These are phyloP conservation scores for Tricladium varicosporioides DNA, from an alignment of 2,329 filamentous ascomycete species.

Conservation along the genomic window DNA sequence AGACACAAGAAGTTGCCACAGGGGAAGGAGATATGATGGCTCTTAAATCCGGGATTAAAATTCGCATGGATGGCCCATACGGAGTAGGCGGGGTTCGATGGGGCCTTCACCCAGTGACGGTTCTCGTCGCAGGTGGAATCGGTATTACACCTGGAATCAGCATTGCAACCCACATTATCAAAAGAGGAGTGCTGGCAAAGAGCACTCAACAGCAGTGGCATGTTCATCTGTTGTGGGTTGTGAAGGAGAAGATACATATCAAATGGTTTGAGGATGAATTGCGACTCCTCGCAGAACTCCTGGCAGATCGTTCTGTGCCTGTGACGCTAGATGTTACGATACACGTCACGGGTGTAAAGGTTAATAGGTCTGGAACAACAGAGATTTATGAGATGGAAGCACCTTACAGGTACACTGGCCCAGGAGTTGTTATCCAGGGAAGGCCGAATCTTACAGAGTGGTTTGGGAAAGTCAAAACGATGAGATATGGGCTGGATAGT, in stretches of 20 bases:
- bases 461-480: slow-evolving; percentile 8
- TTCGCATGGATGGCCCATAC: slow-evolving; percentile 24
- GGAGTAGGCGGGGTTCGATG: slow-evolving; percentile 21
- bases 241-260: slow-evolving; percentile 17
- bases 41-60: background rate
- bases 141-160: slow-evolving; percentile 28
- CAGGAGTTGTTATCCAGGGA: slow-evolving; percentile 9
- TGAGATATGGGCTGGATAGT: slow-evolving; percentile 7
- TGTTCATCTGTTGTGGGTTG: slow-evolving; percentile 20
- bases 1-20: background rate
- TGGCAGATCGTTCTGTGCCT: background rate
- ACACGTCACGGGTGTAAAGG: slow-evolving; percentile 3
- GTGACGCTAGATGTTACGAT: slow-evolving; percentile 16
- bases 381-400: slow-evolving; percentile 2
- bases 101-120: slow-evolving; percentile 18
- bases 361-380: background rate
- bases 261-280: slow-evolving; percentile 22
- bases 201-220: background rate
- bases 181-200: background rate
- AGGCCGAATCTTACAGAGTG: slow-evolving; percentile 14
- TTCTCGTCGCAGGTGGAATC: slow-evolving; percentile 28
- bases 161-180: slow-evolving; percentile 25
- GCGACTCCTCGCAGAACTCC: background rate
- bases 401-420: slow-evolving; percentile 1
- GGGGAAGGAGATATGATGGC: background rate